Base-by-base conservation (phyloP, 148 eudicot species). In the Arctostaphylos glauca region DNA sequence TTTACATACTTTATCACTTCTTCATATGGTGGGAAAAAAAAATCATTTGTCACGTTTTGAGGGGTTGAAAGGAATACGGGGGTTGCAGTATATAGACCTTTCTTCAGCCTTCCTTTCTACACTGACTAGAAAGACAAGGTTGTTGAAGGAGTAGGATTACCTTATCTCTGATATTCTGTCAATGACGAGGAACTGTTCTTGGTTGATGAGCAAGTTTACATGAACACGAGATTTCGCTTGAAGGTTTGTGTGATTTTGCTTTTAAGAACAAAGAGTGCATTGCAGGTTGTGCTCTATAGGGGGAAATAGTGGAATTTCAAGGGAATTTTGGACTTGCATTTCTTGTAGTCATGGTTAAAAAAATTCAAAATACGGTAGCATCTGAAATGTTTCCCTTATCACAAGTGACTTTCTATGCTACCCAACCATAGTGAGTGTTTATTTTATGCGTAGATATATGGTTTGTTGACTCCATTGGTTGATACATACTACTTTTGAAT, bases 401-500 rank as follows among this genome's bases (percentile, higher is more conserved):
- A 44, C 25, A 23, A 47, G 31, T 64, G 19, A 71, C 18, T 58
- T 64, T 47, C 74, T 25, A 6, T 47, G 44, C 56, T 64, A 80
- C 18, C 23, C 2, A 44, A 19, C 21, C n/a, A n/a, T n/a, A n/a
- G 7, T 49, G 74, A 8, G 21, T 48, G 9, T 15, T 9, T 79
- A 47, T 79, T 49, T 0, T 66, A 64, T 80, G 38, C 47, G n/a
- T 46, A 15, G 46, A 48, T 46, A 23, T 79, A 21, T 66, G 59
- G 31, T 71, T 80, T 68, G 38, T 12, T 73, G 54, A 73, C 68
- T 82, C 70, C 14, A 44, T 44, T 80, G 21, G 60, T 74, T 77
- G 49, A 82, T 74, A 50, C 54, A 53, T 15, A 58, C 19, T 78
- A 48, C 82, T 78, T 82, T 78, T 56, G 76, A 67, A 80, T 83